Evolutionary conservation across 345 rosid species (phyloP), one percentile per base, ranked within the genome.

Genomic region (Syzygium aqueum): DNA sequence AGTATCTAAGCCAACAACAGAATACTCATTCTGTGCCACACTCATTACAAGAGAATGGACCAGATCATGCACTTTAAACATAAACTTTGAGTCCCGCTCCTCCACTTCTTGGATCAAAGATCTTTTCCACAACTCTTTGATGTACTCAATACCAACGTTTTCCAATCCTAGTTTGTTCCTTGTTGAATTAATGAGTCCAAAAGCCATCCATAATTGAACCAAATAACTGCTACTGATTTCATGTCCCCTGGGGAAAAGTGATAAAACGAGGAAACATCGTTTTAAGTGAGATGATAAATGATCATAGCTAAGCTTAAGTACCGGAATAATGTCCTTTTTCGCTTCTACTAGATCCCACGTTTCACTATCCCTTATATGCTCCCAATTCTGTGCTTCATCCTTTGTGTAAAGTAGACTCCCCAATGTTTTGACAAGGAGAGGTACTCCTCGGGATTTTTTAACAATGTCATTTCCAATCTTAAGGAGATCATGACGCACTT

Each of bases 311-410:
- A 67, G 78, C 46, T 67, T 8, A 33, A 67, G 25, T 33, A 19
- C 11, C 7, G 25, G 78, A 23, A 67, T 3, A 0, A 67, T 33
- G 46, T 67, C 78, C 10, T 9, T 33, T 33, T 33, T 17, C 0
- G 1, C 46, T 67, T 67, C 43, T 0, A 33, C 23, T 67, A 67
- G 5, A 21, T 67, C 46, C 46, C 78, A 67, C 9, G 78, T 67
- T 8, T 67, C 46, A 0, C 46, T 67, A 33, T 33, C 46, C 46
- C 78, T 67, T 8, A 33, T 16, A 3, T 33, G 3, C 33, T 16
- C 2, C 46, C 78, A 4, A 17, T 17, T 4, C 22, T 0, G 1
- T 30, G 16, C 43, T 28, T 65, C 12, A 1, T 8, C 1, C 25
- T 67, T 67, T 17, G 78, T 16, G 10, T 33, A 33, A 10, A 67